Base-by-base conservation (phyloP, 2,329 filamentous ascomycete genomes). In the Fusarium buxicola region DNA sequence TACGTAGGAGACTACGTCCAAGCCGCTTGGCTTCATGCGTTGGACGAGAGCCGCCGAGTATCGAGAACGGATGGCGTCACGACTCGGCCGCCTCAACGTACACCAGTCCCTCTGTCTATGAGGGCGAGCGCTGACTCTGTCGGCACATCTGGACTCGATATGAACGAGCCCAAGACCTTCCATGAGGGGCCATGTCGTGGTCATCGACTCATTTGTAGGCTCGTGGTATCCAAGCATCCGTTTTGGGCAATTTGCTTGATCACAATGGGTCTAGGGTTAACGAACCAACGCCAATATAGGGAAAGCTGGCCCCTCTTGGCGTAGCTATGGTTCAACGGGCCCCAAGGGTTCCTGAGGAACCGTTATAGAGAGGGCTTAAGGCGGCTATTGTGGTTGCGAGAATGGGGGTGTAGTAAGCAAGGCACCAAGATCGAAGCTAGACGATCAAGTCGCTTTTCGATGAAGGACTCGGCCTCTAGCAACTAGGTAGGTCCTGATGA, bases 51-150 rank as follows among this genome's bases (percentile, higher is more conserved):
- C 18, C 15, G 46, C 45, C 41, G 36, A 38, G 16, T 21, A 18
- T 40, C 41, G 36, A 39, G 13, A 54, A 65, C 55, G 41, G 60
- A 70, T 69, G 65, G 66, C 68, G 68, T 70, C 68, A 70, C 61
- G 62, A 68, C 59, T 56, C 50, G 41, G 32, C 48, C 12, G 38
- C 28, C 46, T 38, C 43, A 36, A 46, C 11, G 9, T 41, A 16
- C 21, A 40, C 44, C 40, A 39, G 21, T 28, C 27, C 40, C 13
- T 62, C 16, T 28, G 31, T 28, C 38, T 28, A 28, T 45, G 28
- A 36, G 28, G 32, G 49, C 32, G 31, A 61, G 53, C 48, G 53
- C 55, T 57, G 54, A 30, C 24, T 55, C 52, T 45, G 30, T 49
- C 32, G 25, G 11, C 32, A 40, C 41, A 44, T 47, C 40, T 52